phyloP scores from a whole-genome alignment of 2,329 filamentous ascomycete species.

The Orbilia javanica region DNA sequence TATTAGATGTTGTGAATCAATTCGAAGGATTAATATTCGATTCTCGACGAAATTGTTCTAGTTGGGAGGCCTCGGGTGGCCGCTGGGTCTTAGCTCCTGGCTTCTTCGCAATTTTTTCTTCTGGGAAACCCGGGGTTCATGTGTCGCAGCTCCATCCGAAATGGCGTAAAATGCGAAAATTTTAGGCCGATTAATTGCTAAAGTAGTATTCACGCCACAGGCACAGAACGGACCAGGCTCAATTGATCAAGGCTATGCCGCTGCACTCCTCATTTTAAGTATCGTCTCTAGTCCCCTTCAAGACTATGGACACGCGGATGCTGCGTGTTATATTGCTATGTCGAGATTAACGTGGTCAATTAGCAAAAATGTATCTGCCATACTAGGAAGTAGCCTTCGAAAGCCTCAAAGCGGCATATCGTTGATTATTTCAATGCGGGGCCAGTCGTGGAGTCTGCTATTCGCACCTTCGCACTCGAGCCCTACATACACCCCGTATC shows the following conservation, averaged over 20 bases:
- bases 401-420: neutral
- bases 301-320: constrained; percentile 11
- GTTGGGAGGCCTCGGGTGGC: constrained; percentile 14
- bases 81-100: constrained; percentile 22
- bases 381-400: neutral
- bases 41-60: constrained; percentile 26
- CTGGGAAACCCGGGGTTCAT: constrained; percentile 7
- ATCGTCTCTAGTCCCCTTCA: constrained; percentile 19
- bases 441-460: neutral
- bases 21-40: constrained; percentile 7
- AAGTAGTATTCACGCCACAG: constrained; percentile 39
- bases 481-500: neutral
- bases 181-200: constrained; percentile 6
- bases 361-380: constrained; percentile 10
- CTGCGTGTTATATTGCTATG: neutral
- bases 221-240: constrained; percentile 15
- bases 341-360: neutral
- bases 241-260: constrained; percentile 11
- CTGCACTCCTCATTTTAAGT: constrained; percentile 10
- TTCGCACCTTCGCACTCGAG: constrained; percentile 30
- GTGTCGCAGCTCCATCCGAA: constrained; percentile 33
- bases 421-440: neutral
- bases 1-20: constrained; percentile 7
- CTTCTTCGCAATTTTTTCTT: constrained; percentile 56
- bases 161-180: constrained; percentile 40